Evolutionary conservation across 2,329 filamentous ascomycete genomes (phyloP).

Genomic region (Neofusicoccum cordaticola): DNA sequence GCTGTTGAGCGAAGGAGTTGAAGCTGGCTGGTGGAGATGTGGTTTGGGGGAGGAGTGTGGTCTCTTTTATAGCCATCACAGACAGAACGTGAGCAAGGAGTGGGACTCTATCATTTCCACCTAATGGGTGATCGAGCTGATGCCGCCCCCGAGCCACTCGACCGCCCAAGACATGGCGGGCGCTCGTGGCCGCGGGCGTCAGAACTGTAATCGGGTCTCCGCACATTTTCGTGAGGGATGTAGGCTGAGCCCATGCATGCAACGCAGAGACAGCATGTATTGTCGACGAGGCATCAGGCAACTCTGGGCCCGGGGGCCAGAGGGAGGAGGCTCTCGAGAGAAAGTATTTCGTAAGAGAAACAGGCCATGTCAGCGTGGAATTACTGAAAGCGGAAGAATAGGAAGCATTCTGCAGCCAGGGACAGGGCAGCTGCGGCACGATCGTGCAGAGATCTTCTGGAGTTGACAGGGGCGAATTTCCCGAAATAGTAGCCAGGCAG

Average conservation of each 20-base stretch:
- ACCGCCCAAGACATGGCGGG: slow-evolving; percentile 4
- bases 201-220: slow-evolving; percentile 17
- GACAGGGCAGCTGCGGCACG: not conserved
- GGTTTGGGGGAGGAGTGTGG: slow-evolving; percentile 19
- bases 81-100: not conserved
- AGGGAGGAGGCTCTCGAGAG: not conserved
- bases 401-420: not conserved
- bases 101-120: not conserved
- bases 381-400: not conserved
- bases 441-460: not conserved
- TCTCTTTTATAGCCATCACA: slow-evolving; percentile 14
- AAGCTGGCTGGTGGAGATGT: slow-evolving; percentile 14
- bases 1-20: slow-evolving; percentile 16
- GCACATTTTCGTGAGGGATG: slow-evolving; percentile 13
- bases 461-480: not conserved
- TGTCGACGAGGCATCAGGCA: slow-evolving; percentile 1
- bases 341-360: slow-evolving; percentile 4
- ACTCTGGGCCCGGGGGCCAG: not conserved
- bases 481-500: slow-evolving; percentile 1
- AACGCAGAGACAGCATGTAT: slow-evolving; percentile 1
- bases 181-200: slow-evolving; percentile 2
- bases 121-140: not conserved
- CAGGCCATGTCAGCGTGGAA: not conserved
- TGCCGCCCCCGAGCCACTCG: not conserved
- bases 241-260: slow-evolving; percentile 9